These are phyloP conservation scores for Digitaria exilis DNA, from an alignment of 202 grass and related monocot species.

Conservation along the genomic window DNA sequence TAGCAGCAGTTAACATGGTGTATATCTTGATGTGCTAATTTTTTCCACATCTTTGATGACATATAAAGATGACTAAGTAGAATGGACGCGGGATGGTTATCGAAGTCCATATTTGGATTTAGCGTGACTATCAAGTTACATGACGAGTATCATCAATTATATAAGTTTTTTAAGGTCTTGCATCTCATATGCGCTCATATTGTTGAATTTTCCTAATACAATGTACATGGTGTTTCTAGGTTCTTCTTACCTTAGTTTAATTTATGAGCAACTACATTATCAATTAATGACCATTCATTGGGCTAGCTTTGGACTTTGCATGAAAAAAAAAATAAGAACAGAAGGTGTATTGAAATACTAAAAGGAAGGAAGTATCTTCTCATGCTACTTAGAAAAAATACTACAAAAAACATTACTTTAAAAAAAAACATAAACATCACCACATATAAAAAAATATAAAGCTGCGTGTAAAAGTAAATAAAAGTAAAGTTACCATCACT, in stretches of 20 bases:
- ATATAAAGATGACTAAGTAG: background rate
- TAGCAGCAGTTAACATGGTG: background rate
- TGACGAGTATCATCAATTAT: background rate
- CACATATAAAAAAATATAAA: background rate
- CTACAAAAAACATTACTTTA: background rate
- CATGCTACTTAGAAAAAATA: background rate
- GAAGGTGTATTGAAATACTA: background rate
- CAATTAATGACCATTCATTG: background rate
- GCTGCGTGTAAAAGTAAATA: too few species aligned
- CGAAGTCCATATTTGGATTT: background rate
- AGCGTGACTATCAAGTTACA: background rate
- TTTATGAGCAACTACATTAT: background rate
- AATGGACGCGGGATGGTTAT: background rate
- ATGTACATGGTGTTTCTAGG: background rate
- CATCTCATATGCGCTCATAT: background rate
- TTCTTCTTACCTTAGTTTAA: too few species aligned
- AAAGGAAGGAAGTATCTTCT: background rate
- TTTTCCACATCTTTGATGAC: background rate
- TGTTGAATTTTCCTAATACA: background rate
- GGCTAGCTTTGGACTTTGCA: background rate
- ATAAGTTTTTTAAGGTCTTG: background rate
- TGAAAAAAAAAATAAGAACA: background rate
- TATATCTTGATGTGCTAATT: background rate
- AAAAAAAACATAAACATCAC: background rate
- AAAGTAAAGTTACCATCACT: too few species aligned